Evolutionary conservation across 768 basidiomycete species (phyloP), one percentile per base, ranked within the genome.

Genomic region (Neoboletus brunneissimus): DNA sequence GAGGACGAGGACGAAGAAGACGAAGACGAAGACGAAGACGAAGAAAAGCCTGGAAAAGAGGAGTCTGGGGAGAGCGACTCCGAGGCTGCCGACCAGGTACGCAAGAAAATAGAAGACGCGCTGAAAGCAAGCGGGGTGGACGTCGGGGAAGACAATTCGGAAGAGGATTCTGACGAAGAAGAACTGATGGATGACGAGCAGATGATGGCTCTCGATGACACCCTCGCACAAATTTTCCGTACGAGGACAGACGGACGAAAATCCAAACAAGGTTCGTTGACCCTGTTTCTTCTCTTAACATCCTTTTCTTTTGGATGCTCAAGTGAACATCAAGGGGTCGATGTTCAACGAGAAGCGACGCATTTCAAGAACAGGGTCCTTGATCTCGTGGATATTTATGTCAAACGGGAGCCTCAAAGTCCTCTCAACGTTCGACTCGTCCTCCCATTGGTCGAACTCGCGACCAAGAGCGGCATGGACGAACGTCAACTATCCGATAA

Each of bases 361-460:
- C 90, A 98, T 72, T 98, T 97, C 84, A 98, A 96, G 71, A 94
- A 91, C 70, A 87, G 95, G 13, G 89, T 97, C 29, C 85, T 99
- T 29, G 96, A 98, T 71, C 82, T 99, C n/a, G 80, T 98, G 55
- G 94, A 98, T 52, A 84, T 81, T 23, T 95, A 86, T 74, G 73
- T 89, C 60, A 89, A 84, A 68, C 87, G 84, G 64, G 88, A 93
- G 62, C 81, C 89, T 2, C 77, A 84, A n/a, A 96, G 82, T 67
- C 78, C 86, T 0, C 78, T 87, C 53, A 73, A 85, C 51, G 64
- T 91, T 38, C 83, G 81, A 38, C 76, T 91, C 47, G 77, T 97
- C 60, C 61, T 86, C 3, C 90, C 95, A 10, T 77, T 99, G 35
- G 75, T 95, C 55, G 86, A 89, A 51, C 80, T 98, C 45, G 79